Evolutionary conservation across 2,329 filamentous ascomycete genomes (phyloP), one percentile per base, ranked within the genome.

Genomic region (Rhexocercosporidium sp.): DNA sequence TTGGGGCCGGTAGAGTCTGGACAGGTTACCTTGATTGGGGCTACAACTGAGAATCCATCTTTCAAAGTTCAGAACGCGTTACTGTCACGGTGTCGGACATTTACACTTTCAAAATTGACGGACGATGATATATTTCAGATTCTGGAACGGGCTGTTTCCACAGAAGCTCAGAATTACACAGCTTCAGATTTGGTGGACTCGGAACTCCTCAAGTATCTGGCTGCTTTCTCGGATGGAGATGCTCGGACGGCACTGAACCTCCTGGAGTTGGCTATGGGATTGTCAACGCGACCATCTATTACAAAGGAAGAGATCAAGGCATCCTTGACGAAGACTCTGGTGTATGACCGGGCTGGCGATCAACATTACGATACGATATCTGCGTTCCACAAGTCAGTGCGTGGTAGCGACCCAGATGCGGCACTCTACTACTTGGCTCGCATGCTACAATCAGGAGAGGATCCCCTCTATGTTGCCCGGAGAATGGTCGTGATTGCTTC

Each of bases 341-440:
- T 98, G 16, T 98, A 98, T 80, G 96, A 99, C 79, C 89, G 96
- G 64, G 92, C 92, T 0, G 95, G 96, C 62, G 96, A 99, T 79
- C 93, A 97, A 78, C 96, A 98, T 81, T 99, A 98, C 82, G 95
- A 99, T 77, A 96, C 92, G 62, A 98, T 99, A 75, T 97, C 93
- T 0, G 96, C 96, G 34, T 96, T 98, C 74, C 96, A 98, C 85
- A 99, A 99, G 76, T 94, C 94, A 2, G 90, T 98, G 11, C 91
- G 96, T 54, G 96, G 96, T 47, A 91, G 89, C 64, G 90, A 97
- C 75, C 80, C 95, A 0, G 92, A 98, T 78, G 96, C 95, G 0
- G 87, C 95, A 0, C 85, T 99, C 1, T 99, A 98, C 82, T 99
- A 98, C 78, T 88, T 99, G 1, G 93, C 92, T 0, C 90, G 96